Percentiles rank a stretch among this genome's conserved stretches.
Conservation (phyloP, 2,329 filamentous ascomycete species). For the Penicillium paneum region DNA sequence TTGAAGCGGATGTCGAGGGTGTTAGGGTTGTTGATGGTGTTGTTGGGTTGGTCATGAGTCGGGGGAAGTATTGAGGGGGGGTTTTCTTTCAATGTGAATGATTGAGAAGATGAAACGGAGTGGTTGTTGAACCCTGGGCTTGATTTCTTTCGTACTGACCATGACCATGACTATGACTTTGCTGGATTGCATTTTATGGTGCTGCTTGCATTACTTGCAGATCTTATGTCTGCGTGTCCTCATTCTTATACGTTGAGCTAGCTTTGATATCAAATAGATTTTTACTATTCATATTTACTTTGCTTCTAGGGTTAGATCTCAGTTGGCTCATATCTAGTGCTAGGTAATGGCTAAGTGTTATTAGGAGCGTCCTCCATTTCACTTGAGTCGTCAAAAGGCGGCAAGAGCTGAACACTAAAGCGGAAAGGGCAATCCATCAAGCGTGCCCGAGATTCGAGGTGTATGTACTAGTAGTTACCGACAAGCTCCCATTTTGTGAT, state of each 20-base stretch:
- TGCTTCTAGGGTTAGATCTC: too few species aligned
- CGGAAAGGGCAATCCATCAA: background rate
- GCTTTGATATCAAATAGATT: background rate
- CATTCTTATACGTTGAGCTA: background rate
- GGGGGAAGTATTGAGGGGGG: conserved; percentile 13
- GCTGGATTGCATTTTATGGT: background rate
- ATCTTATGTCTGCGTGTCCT: background rate
- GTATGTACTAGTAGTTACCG: background rate
- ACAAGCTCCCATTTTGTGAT: background rate
- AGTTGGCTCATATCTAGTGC: too few species aligned
- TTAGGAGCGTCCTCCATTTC: too few species aligned
- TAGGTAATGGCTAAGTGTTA: too few species aligned
- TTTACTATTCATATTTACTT: background rate
- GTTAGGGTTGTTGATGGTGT: conserved; percentile 55
- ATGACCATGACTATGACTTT: background rate
- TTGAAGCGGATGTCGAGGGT: conserved; percentile 53
- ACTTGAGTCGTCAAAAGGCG: too few species aligned
- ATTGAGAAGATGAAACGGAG: conserved; percentile 8
- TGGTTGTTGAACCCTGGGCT: background rate
- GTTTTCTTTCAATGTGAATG: background rate
- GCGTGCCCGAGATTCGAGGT: background rate
- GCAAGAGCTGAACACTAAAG: background rate
- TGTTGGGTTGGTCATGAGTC: conserved; percentile 51
- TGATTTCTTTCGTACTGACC: background rate
- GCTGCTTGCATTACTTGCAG: background rate